Evolutionary conservation across 139 green algal species (phyloP), one percentile per base, ranked within the genome.

Genomic region (Pleodorina starrii): DNA sequence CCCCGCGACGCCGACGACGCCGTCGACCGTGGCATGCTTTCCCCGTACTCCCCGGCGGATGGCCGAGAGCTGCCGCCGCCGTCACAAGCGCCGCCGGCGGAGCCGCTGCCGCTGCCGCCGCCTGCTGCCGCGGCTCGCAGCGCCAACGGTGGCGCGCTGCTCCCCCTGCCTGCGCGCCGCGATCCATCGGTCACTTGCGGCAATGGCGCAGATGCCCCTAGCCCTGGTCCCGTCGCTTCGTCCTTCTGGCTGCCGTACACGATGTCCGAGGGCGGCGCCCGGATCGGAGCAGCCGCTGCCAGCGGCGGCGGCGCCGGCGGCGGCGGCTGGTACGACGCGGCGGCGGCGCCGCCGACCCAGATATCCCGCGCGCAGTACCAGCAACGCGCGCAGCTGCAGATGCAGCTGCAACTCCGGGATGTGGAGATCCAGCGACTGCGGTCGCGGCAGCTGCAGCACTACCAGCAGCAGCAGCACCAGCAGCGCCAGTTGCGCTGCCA

Each of bases 301-400:
- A n/a, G n/a, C n/a, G n/a, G 48, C 11, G 48, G 48, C 48, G 29
- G 21, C 63, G 12, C 32, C 32, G 32, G 14, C 72, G n/a, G 9
- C 54, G 54, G 54, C 54, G 21, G 54, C 29, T 25, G 2, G 54
- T 66, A 12, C 54, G 7, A n/a, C n/a, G n/a, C n/a, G n/a, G n/a
- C n/a, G n/a, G 48, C 11, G 48, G 48, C 48, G 29, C 63, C 63
- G 12, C 32, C 32, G 32, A 35, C 72, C 42, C 72, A 54, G 72
- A 54, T 80, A 7, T 59, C 42, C 7, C 72, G 72, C 0, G 72
- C 19, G 11, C 44, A 63, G n/a, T 63, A 82, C 74, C 74, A 82
- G 32, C 74, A 80, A 25, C 74, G 46, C 74, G 44, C 44, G 74
- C 74, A 80, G 43, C 14, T 38, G 40, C 72, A 54, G 72, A 76